Evolutionary conservation across 2,329 filamentous ascomycete species (phyloP).

Genomic region (Monilinia polystroma): DNA sequence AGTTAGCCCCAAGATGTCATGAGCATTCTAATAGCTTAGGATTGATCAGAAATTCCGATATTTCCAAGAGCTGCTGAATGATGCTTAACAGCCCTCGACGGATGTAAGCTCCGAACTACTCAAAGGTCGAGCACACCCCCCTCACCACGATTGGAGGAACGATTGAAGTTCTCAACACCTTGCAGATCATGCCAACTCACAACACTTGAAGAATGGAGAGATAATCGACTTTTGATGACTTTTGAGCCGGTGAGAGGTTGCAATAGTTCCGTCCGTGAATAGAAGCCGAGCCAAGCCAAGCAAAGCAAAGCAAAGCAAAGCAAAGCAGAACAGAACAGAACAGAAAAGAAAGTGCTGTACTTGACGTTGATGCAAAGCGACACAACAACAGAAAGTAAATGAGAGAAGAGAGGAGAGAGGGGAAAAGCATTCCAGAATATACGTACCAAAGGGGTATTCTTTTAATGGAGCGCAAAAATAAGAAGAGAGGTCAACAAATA

Average conservation of each 20-base stretch:
- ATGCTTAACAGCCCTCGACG: slow-evolving; percentile 6
- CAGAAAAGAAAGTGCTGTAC: background rate
- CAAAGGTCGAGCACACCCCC: background rate
- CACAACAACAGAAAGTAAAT: slow-evolving; percentile 5
- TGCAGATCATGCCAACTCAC: slow-evolving; percentile 22
- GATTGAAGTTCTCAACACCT: background rate
- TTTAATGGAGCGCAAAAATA: background rate
- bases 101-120: background rate
- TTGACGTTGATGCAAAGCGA: slow-evolving; percentile 9
- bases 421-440: background rate
- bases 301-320: background rate
- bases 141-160: slow-evolving; percentile 3
- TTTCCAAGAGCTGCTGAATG: background rate
- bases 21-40: background rate
- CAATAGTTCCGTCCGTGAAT: background rate
- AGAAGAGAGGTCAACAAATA: background rate
- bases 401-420: background rate
- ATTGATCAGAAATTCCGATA: slow-evolving; percentile 7
- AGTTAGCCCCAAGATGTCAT: slow-evolving; percentile 14
- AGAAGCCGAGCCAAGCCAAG: too few species aligned
- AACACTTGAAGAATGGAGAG: background rate
- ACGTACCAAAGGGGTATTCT: slow-evolving; percentile 21
- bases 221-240: background rate
- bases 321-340: background rate
- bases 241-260: slow-evolving; percentile 2